Conservation (phyloP, 305 asterid genomes). For the Fraxinus xanthoxyloides region DNA sequence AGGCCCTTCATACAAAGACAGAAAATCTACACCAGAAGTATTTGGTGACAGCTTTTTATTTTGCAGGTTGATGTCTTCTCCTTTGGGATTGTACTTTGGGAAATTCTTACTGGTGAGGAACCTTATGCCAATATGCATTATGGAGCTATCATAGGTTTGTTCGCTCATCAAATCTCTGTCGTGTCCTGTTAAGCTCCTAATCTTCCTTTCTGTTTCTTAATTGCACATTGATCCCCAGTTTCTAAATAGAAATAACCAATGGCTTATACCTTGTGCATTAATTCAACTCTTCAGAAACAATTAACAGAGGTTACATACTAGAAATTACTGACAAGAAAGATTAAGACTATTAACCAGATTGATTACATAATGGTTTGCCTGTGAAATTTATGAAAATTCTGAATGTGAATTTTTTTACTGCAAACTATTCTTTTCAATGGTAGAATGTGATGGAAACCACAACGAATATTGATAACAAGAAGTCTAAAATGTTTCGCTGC, state of each 20-base stretch:
- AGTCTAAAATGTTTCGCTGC: neutral
- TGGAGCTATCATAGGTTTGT: slow-evolving; percentile 89
- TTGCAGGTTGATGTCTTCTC: slow-evolving; percentile 91
- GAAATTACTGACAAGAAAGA: neutral
- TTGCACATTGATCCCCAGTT: neutral
- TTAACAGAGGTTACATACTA: neutral
- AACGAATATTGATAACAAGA: neutral
- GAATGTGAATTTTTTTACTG: neutral
- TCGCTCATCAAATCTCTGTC: neutral
- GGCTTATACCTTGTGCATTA: neutral
- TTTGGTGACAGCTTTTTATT: slow-evolving; percentile 12
- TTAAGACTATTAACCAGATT: neutral
- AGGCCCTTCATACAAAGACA: neutral
- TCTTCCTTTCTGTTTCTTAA: neutral
- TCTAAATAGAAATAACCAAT: neutral
- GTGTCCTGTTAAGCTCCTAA: neutral
- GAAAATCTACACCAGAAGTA: neutral
- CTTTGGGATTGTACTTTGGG: slow-evolving; percentile 91
- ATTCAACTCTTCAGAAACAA: neutral
- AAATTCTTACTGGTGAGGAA: slow-evolving; percentile 90
- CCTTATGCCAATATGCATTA: slow-evolving; percentile 96
- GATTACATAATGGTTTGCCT: neutral
- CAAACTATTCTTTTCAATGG: neutral
- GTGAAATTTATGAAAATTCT: neutral
- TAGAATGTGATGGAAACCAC: neutral